Evolutionary conservation across 306 rosid genomes (phyloP).

Genomic region (Elaeagnus macrophylla): DNA sequence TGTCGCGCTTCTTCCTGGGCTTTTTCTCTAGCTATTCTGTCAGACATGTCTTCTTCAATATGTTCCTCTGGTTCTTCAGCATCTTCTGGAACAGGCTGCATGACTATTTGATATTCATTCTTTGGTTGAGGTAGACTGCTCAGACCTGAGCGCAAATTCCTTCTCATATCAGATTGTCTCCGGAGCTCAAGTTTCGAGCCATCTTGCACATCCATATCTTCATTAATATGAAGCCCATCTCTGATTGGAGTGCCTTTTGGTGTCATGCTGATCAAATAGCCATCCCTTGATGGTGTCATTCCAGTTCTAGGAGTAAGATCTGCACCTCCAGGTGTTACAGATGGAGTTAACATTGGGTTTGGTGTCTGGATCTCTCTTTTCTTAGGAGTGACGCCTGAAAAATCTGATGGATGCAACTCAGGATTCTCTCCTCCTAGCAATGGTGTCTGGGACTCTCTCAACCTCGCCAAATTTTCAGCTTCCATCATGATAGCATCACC

Average conservation of each 20-base stretch:
- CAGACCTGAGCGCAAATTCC: slow-evolving; percentile 64
- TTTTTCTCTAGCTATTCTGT: slow-evolving; percentile 78
- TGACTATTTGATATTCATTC: slow-evolving; percentile 78
- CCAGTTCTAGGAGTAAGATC: slow-evolving; percentile 74
- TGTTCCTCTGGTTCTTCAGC: slow-evolving; percentile 62
- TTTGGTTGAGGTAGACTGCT: slow-evolving; percentile 65
- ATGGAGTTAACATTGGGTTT: slow-evolving; percentile 76
- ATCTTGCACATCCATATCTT: slow-evolving; percentile 61
- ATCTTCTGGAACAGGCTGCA: slow-evolving; percentile 79
- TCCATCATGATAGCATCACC: slow-evolving; percentile 96
- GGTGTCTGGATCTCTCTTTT: slow-evolving; percentile 73
- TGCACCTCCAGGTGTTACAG: slow-evolving; percentile 75
- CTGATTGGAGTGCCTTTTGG: slow-evolving; percentile 85
- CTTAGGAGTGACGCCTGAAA: slow-evolving; percentile 93
- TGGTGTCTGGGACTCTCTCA: slow-evolving; percentile 94
- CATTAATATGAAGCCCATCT: slow-evolving; percentile 81
- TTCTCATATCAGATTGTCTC: slow-evolving; percentile 65
- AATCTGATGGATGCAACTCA: slow-evolving; percentile 87
- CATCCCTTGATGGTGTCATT: slow-evolving; percentile 83
- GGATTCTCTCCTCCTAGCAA: slow-evolving; percentile 91
- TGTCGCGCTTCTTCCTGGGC: slow-evolving; percentile 81
- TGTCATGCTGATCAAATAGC: slow-evolving; percentile 58
- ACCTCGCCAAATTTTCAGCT: slow-evolving; percentile 86
- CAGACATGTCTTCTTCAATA: slow-evolving; percentile 95
- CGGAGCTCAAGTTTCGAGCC: slow-evolving; percentile 60